Conservation (phyloP, 2,329 filamentous ascomycete species). For the Colletotrichum destructivum region DNA sequence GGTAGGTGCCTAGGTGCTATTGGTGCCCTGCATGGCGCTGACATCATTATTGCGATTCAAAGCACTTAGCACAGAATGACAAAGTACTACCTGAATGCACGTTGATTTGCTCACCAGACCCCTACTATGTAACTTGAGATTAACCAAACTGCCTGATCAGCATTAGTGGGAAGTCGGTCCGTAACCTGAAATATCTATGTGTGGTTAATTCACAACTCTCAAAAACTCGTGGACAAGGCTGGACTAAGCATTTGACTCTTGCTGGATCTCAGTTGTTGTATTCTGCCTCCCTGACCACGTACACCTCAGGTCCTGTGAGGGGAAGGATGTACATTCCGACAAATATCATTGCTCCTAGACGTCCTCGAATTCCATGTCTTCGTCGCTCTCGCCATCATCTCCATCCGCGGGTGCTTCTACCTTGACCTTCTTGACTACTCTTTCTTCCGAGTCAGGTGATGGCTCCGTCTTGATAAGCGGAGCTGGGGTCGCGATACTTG, state of each 20-base stretch:
- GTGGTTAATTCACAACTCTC: neutral
- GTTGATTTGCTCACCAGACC: neutral
- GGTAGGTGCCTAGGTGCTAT: too few species aligned
- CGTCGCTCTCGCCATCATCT: slow-evolving; percentile 66
- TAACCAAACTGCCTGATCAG: too few species aligned
- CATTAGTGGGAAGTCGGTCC: too few species aligned
- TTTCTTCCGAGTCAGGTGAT: slow-evolving; percentile 56
- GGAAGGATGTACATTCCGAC: neutral
- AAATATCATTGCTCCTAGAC: slow-evolving; percentile 52
- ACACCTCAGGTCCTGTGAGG: neutral
- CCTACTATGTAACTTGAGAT: too few species aligned
- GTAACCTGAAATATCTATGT: neutral
- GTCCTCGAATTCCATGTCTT: slow-evolving; percentile 73
- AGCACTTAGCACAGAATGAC: neutral
- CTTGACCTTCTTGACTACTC: slow-evolving; percentile 73
- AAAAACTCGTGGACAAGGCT: too few species aligned
- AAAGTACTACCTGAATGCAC: neutral
- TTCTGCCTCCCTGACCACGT: neutral
- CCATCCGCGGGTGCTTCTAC: slow-evolving; percentile 64
- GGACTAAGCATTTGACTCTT: neutral
- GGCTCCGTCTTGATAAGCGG: slow-evolving; percentile 53
- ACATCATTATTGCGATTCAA: slow-evolving; percentile 22
- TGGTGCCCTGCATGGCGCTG: slow-evolving; percentile 5
- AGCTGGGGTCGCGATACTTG: slow-evolving; percentile 47
- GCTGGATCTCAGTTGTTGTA: neutral